phyloP scores from a whole-genome alignment of 2,329 filamentous ascomycete species.

The Epichloe typhina region DNA sequence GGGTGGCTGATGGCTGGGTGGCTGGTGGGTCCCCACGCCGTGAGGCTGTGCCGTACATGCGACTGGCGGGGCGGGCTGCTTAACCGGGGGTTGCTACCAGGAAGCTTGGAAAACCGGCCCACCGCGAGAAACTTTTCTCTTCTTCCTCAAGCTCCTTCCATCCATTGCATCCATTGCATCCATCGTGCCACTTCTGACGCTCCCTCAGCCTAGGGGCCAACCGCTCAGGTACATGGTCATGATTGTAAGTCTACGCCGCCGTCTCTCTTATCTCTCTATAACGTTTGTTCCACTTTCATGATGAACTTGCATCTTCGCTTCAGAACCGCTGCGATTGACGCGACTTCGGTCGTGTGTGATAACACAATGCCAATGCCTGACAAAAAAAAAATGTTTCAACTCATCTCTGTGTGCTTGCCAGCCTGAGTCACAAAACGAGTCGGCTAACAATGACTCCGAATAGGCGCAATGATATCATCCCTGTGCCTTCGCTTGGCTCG shows the following conservation, averaged over 20 bases:
- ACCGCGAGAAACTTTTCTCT: not conserved
- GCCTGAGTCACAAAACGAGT: not conserved
- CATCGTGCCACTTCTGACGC: not conserved
- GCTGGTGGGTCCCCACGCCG: slow-evolving; percentile 10
- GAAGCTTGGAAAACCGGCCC: not conserved
- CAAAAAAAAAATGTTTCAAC: not conserved
- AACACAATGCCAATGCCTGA: slow-evolving; percentile 29
- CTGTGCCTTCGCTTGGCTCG: slow-evolving; percentile 24
- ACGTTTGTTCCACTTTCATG: slow-evolving; percentile 15
- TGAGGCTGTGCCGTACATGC: no score
- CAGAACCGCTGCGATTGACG: slow-evolving; percentile 39
- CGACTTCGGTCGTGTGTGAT: slow-evolving; percentile 31
- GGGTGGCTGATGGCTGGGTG: not conserved
- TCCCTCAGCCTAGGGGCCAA: not conserved
- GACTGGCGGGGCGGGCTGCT: no score
- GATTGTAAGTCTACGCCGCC: slow-evolving; percentile 23
- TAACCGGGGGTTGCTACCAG: not conserved
- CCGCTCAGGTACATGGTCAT: slow-evolving; percentile 15
- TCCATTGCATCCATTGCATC: no score
- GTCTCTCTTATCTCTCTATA: not conserved
- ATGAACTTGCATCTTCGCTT: slow-evolving; percentile 32
- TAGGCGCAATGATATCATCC: slow-evolving; percentile 24
- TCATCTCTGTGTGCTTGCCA: slow-evolving; percentile 4
- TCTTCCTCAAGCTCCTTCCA: not conserved
- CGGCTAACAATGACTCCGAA: slow-evolving; percentile 5